Evolutionary conservation across 2,329 filamentous ascomycete species (phyloP).

Genomic region (Exophiala aquamarina): DNA sequence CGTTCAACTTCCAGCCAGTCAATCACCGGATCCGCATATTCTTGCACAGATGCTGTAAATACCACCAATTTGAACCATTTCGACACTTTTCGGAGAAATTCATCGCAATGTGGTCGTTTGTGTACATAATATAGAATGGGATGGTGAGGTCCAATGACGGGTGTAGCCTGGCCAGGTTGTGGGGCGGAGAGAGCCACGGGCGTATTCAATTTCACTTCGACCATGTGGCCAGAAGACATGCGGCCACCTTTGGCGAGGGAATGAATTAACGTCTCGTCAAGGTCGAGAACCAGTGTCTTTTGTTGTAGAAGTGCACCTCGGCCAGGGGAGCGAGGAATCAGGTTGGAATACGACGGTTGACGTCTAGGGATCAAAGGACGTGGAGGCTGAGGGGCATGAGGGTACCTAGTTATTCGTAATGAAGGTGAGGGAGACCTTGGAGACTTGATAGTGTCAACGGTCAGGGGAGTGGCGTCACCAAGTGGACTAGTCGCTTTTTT

Average conservation of each 20-base stretch:
- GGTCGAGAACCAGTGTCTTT: constrained; percentile 92
- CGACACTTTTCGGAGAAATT: constrained; percentile 89
- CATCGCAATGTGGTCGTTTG: constrained; percentile 94
- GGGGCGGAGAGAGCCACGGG: constrained; percentile 58
- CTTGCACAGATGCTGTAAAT: constrained; percentile 96
- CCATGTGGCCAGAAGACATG: constrained; percentile 97
- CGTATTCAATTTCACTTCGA: constrained; percentile 87
- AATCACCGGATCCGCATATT: constrained; percentile 97
- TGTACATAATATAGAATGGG: constrained; percentile 99
- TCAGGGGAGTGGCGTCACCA: constrained; percentile 53
- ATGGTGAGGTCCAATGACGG: constrained; percentile 75
- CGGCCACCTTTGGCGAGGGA: constrained; percentile 95
- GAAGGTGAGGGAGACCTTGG: constrained; percentile 77
- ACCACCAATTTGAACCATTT: constrained; percentile 98
- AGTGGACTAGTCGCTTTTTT: constrained; percentile 35
- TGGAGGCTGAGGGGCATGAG: constrained; percentile 83
- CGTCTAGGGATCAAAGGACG: constrained; percentile 85
- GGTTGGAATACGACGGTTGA: constrained; percentile 80
- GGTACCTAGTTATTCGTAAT: constrained; percentile 78
- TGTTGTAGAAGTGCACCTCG: constrained; percentile 51
- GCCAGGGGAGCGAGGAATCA: constrained; percentile 50
- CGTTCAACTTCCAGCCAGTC: constrained; percentile 97
- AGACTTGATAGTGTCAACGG: constrained; percentile 82
- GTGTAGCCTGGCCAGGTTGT: constrained; percentile 31
- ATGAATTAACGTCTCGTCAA: constrained; percentile 97